Conservation (phyloP, 2,329 filamentous ascomycete genomes). For the Venturia effusa region DNA sequence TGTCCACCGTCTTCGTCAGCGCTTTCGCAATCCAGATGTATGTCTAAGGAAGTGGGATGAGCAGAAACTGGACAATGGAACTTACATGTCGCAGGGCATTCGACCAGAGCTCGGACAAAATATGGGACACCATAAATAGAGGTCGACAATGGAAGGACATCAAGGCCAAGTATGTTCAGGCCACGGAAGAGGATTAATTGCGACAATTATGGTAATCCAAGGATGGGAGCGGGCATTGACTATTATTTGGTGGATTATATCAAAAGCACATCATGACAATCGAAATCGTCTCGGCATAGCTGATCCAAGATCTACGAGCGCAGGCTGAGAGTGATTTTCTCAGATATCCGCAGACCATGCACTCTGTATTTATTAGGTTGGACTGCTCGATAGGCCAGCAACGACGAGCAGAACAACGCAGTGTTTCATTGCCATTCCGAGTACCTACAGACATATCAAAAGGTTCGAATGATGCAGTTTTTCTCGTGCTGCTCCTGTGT, state of each 20-base stretch:
- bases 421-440: no score
- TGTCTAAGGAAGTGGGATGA: conserved; percentile 26
- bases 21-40: conserved; percentile 95
- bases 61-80: conserved; percentile 13
- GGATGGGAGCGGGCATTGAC: not conserved
- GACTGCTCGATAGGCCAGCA: no score
- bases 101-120: conserved; percentile 67
- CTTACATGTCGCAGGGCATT: conserved; percentile 51
- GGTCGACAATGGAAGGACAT: conserved; percentile 99
- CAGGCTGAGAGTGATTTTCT: not conserved
- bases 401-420: no score
- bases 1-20: conserved; percentile 72
- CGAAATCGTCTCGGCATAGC: not conserved
- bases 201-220: not conserved
- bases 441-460: no score
- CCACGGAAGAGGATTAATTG: conserved; percentile 49
- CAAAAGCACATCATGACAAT: not conserved
- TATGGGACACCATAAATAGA: conserved; percentile 87
- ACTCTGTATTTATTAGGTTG: no score
- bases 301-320: not conserved
- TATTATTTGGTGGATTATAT: conserved; percentile 11
- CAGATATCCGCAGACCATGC: not conserved
- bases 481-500: no score
- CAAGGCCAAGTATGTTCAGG: conserved; percentile 73
- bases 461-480: no score